Evolutionary conservation across 768 basidiomycete species (phyloP).

Genomic region (Infundibulicybe gibba): DNA sequence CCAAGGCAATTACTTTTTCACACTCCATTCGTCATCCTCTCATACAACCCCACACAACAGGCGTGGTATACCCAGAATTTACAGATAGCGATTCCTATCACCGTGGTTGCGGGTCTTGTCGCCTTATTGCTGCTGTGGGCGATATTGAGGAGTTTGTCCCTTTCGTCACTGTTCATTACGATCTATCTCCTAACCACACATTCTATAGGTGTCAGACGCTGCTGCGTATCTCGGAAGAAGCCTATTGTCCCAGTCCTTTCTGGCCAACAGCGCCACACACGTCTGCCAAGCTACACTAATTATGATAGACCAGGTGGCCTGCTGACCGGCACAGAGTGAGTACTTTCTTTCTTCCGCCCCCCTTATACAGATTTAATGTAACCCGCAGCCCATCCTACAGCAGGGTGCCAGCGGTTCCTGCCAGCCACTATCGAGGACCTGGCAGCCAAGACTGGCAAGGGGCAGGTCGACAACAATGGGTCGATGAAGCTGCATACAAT

Average conservation of each 20-base stretch:
- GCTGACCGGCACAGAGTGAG: too few species aligned
- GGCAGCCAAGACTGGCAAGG: background rate
- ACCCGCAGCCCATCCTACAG: conserved; percentile 21
- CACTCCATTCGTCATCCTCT: conserved; percentile 6
- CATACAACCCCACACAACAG: conserved; percentile 27
- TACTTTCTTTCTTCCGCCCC: too few species aligned
- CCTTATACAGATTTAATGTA: background rate
- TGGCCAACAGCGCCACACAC: conserved; percentile 8
- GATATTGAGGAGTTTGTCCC: conserved; percentile 37
- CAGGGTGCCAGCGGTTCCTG: conserved; percentile 24
- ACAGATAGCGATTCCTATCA: conserved; percentile 76
- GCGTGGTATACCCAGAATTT: conserved; percentile 77
- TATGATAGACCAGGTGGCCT: conserved; percentile 12
- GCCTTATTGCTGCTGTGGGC: conserved; percentile 54
- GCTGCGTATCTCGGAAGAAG: conserved; percentile 20
- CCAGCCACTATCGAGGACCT: background rate
- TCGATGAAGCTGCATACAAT: conserved; percentile 42
- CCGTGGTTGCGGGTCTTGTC: conserved; percentile 65
- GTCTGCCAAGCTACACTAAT: conserved; percentile 10
- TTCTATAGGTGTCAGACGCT: conserved; percentile 28
- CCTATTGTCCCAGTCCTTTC: too few species aligned
- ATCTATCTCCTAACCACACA: background rate
- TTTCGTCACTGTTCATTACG: conserved; percentile 1
- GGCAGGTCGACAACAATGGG: conserved; percentile 35
- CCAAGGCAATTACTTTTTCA: conserved; percentile 40